Evolutionary conservation across 2,329 filamentous ascomycete genomes (phyloP).

Genomic region (Diaporthe citriasiana): DNA sequence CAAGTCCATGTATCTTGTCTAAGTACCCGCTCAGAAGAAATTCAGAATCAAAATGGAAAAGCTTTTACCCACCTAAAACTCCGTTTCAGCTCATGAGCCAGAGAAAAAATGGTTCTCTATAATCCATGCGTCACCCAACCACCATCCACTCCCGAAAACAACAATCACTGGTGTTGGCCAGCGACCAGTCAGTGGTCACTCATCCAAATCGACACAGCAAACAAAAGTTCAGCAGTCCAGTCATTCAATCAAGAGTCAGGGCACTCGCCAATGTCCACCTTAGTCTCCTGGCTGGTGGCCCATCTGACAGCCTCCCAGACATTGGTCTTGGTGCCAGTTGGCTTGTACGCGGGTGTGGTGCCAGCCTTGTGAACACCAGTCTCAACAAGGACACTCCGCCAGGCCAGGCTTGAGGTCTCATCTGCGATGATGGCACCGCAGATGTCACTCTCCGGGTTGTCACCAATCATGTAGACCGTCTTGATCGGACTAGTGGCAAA

Average conservation of each 20-base stretch:
- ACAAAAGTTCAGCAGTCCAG: background rate
- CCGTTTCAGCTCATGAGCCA: background rate
- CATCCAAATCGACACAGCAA: background rate
- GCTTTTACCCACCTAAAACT: background rate
- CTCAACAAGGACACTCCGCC: conserved; percentile 76
- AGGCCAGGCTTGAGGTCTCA: conserved; percentile 63
- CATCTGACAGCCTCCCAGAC: conserved; percentile 76
- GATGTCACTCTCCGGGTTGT: conserved; percentile 78
- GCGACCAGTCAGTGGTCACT: background rate
- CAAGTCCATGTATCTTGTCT: background rate
- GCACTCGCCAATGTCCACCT: conserved; percentile 14
- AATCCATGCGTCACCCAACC: background rate
- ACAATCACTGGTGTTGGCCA: background rate
- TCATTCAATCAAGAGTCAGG: background rate
- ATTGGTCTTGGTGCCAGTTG: conserved; percentile 70
- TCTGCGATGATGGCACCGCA: conserved; percentile 63
- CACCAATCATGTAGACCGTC: conserved; percentile 82
- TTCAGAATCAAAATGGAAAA: background rate
- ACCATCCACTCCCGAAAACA: background rate
- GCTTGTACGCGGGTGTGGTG: conserved; percentile 62
- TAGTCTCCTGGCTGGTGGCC: conserved; percentile 53
- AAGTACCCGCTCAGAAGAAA: background rate
- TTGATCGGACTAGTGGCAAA: conserved; percentile 47
- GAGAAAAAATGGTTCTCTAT: too few species aligned
- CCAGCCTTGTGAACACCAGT: conserved; percentile 73